These are phyloP conservation scores for Diaporthe sp. DNA, from an alignment of 2,329 filamentous ascomycete genomes.

Conservation along the genomic window DNA sequence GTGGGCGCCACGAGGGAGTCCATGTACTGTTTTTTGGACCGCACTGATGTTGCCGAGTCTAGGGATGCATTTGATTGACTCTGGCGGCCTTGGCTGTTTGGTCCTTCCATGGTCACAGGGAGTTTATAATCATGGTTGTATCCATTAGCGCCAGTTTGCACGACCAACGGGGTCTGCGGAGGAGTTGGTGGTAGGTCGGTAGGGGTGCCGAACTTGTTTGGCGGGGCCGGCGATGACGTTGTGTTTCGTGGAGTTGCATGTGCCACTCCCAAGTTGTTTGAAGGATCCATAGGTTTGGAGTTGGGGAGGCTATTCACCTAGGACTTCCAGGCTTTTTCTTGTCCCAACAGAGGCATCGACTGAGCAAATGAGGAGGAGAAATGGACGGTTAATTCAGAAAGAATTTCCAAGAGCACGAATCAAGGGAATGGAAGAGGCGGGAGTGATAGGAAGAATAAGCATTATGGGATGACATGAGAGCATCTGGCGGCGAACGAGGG, in stretches of 20 bases:
- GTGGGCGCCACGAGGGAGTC: slow-evolving; percentile 64
- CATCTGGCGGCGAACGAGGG: background rate
- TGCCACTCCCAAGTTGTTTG: slow-evolving; percentile 10
- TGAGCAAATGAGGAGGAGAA: background rate
- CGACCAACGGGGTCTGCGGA: slow-evolving; percentile 32
- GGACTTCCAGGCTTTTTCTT: background rate
- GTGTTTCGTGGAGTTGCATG: slow-evolving; percentile 11
- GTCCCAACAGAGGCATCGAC: background rate
- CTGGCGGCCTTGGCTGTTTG: slow-evolving; percentile 18
- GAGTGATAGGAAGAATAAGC: background rate
- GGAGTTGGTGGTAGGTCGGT: slow-evolving; percentile 27
- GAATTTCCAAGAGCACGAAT: background rate
- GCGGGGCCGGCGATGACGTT: slow-evolving; percentile 37
- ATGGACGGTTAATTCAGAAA: background rate
- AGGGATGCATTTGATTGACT: slow-evolving; percentile 42
- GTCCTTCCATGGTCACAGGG: slow-evolving; percentile 1
- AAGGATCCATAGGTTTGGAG: background rate
- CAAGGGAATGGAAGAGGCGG: background rate
- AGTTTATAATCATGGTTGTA: slow-evolving; percentile 1
- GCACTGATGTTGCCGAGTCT: slow-evolving; percentile 45
- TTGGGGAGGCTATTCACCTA: background rate
- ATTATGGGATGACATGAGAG: background rate
- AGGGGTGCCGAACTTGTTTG: slow-evolving; percentile 17
- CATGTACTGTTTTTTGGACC: slow-evolving; percentile 60
- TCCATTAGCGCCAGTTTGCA: background rate